Evolutionary conservation across 495 filamentous ascomycete genomes (phyloP).

Genomic region (Lasiosphaeria hispida): DNA sequence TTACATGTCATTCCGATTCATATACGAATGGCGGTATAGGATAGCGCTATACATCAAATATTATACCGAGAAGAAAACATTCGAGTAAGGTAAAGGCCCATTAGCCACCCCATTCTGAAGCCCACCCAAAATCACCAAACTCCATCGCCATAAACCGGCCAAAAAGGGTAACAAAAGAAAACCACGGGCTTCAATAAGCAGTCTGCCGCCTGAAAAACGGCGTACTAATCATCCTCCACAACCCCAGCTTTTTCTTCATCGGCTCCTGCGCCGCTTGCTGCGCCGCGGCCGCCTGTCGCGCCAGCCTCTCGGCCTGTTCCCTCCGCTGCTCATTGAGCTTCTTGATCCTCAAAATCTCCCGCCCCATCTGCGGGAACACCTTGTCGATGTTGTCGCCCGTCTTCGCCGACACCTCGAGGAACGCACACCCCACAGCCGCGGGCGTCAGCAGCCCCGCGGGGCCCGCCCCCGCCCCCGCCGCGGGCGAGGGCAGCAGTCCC

Average conservation of each 20-base stretch:
- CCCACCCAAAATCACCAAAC: too few relatives aligned
- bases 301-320: slow-evolving; percentile 10
- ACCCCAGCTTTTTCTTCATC: slow-evolving; percentile 9
- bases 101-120: too few relatives aligned
- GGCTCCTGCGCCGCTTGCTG: background rate
- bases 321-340: slow-evolving; percentile 25
- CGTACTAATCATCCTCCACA: slow-evolving; percentile 15
- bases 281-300: slow-evolving; percentile 6
- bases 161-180: background rate
- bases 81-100: too few relatives aligned
- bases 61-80: too few relatives aligned
- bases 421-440: slow-evolving; percentile 9
- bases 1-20: too few relatives aligned
- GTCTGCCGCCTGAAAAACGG: slow-evolving; percentile 17
- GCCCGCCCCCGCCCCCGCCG: too few relatives aligned
- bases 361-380: slow-evolving; percentile 31
- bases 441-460: too few relatives aligned
- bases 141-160: too few relatives aligned
- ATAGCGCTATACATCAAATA: too few relatives aligned
- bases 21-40: too few relatives aligned
- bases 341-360: slow-evolving; percentile 30
- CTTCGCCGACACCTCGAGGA: slow-evolving; percentile 40
- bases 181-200: background rate
- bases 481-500: too few relatives aligned
- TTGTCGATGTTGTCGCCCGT: slow-evolving; percentile 37